phyloP scores from a whole-genome alignment of 1,139 yeast species.

The Yarrowia galli region DNA sequence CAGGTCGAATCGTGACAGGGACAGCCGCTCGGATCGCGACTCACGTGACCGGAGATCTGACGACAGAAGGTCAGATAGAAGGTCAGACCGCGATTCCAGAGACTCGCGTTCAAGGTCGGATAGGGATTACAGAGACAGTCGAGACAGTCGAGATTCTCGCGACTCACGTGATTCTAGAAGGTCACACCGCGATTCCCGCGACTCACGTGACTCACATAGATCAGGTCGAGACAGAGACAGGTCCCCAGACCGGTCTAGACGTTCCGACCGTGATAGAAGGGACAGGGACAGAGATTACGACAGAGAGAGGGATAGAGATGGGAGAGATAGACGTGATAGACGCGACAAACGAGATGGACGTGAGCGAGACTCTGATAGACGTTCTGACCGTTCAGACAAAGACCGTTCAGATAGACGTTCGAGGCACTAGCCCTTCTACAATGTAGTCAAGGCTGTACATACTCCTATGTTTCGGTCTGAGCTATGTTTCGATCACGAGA shows the following conservation, averaged over 20 bases:
- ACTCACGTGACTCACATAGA: background rate
- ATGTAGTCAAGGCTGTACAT: too few species aligned
- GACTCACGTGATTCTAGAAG: conserved; percentile 15
- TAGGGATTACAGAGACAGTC: background rate
- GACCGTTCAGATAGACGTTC: conserved; percentile 9
- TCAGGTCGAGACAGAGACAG: conserved; percentile 11
- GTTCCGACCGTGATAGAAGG: conserved; percentile 6
- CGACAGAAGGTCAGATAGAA: background rate
- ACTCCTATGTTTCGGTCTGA: too few species aligned
- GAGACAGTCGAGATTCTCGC: background rate
- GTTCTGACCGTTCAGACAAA: conserved; percentile 4
- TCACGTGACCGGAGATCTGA: background rate
- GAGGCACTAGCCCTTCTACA: background rate
- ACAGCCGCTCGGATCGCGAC: background rate
- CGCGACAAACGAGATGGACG: conserved; percentile 3
- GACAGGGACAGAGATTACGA: background rate
- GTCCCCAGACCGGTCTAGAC: conserved; percentile 2
- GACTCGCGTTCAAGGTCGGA: background rate
- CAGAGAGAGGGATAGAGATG: background rate
- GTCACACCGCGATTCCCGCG: background rate
- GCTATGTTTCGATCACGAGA: too few species aligned
- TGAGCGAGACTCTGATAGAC: background rate
- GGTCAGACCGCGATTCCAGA: background rate
- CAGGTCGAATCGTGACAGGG: background rate
- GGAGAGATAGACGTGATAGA: conserved; percentile 11